Percentiles rank a stretch among this genome's conserved stretches.
These are phyloP conservation scores for Avena atlantica DNA, from an alignment of 176 grass and related monocot genomes.

Conservation along the genomic window DNA sequence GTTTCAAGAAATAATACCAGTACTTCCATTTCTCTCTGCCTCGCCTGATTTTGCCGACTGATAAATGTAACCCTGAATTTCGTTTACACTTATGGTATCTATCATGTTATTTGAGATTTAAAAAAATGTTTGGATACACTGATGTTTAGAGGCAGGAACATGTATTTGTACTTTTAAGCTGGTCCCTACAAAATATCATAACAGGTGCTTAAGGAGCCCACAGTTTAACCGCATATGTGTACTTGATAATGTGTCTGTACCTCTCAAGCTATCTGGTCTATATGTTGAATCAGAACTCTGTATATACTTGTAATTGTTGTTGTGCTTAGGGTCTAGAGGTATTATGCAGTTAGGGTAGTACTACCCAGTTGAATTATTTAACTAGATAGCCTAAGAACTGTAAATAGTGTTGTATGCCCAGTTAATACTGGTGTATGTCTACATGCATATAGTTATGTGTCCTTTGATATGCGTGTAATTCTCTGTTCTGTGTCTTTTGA, in stretches of 20 bases:
- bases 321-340: not conserved
- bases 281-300: constrained; percentile 2
- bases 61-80: not conserved
- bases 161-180: not conserved
- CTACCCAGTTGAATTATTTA: not conserved
- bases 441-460: constrained; percentile 1
- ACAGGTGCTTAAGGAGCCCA: not conserved
- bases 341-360: constrained; percentile 17
- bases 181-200: not conserved
- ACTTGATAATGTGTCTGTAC: not conserved
- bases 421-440: constrained; percentile 2
- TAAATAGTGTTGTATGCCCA: not conserved
- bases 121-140: not conserved
- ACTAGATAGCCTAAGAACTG: not conserved
- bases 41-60: not conserved
- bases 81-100: not conserved
- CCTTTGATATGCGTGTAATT: not conserved
- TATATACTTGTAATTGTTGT: not conserved
- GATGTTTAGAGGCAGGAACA: not conserved
- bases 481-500: not conserved
- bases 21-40: not conserved
- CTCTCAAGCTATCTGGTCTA: not conserved
- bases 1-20: not conserved
- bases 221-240: not conserved
- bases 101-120: not conserved